A percentile compares a stretch with the other conserved stretches of the same genome.
phyloP scores from a whole-genome alignment of 1,284 basidiomycete genomes.

The Trichosporon asahii region DNA sequence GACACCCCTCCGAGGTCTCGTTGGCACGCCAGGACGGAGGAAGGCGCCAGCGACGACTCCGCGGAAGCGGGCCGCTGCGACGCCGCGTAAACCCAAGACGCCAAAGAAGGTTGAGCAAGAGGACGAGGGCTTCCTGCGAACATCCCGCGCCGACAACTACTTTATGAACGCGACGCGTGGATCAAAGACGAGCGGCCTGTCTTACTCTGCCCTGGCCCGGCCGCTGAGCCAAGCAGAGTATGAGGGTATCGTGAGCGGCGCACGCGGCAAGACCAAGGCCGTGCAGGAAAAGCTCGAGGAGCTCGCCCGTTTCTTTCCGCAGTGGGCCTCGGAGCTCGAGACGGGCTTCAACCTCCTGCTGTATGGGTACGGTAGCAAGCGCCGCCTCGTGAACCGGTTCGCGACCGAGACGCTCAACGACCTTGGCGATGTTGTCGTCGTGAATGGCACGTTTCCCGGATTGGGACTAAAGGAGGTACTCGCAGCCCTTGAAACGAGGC shows the following conservation, averaged over 20 bases:
- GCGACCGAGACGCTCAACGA: conserved; percentile 59
- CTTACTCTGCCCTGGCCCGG: conserved; percentile 67
- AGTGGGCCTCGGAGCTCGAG: conserved; percentile 67
- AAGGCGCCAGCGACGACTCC: conserved; percentile 28
- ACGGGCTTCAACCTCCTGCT: conserved; percentile 81
- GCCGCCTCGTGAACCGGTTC: conserved; percentile 68
- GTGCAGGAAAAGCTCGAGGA: conserved; percentile 32
- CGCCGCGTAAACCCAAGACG: conserved; percentile 25
- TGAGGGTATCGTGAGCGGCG: conserved; percentile 27
- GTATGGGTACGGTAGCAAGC: conserved; percentile 84
- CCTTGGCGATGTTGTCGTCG: conserved; percentile 68
- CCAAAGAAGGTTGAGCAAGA: conserved; percentile 11
- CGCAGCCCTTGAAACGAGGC: conserved; percentile 58
- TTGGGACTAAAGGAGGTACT: conserved; percentile 69
- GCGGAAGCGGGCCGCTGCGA: conserved; percentile 15
- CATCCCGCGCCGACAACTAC: conserved; percentile 69
- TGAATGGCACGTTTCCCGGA: conserved; percentile 73
- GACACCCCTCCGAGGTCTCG: conserved; percentile 19
- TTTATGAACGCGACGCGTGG: conserved; percentile 63
- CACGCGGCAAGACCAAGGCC: neutral
- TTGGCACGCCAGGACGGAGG: conserved; percentile 30
- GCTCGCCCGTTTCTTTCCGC: conserved; percentile 28
- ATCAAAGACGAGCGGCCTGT: conserved; percentile 67
- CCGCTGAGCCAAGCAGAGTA: conserved; percentile 55
- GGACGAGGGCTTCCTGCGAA: conserved; percentile 45